Conservation (phyloP, 169 alveolate species). For the Plasmodium fragile region DNA sequence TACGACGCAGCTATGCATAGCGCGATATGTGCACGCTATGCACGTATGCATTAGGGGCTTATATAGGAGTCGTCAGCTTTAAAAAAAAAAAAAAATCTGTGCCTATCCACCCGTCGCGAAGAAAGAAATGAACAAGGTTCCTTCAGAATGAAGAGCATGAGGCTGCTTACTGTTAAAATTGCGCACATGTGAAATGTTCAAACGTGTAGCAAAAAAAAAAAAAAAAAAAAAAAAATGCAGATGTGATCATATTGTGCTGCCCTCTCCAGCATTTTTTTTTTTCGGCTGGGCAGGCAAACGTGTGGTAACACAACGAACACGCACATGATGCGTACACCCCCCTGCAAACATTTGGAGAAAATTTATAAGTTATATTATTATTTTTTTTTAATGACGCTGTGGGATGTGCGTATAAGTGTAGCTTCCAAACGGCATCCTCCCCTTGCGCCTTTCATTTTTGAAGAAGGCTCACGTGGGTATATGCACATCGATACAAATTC, state of each 20-base stretch:
- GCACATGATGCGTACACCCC: neutral
- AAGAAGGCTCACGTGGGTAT: neutral
- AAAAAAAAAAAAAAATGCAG: neutral
- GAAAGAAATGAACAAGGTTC: neutral
- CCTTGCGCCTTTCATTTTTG: neutral
- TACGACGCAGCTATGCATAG: neutral
- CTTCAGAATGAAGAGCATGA: neutral
- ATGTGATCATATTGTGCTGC: neutral
- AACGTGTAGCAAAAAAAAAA: neutral
- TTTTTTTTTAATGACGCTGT: neutral
- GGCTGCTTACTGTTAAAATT: neutral
- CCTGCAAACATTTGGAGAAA: neutral
- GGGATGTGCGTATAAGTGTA: neutral
- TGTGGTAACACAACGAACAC: neutral
- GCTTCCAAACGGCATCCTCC: neutral
- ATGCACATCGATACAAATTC: neutral
- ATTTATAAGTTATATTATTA: neutral
- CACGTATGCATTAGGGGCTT: neutral
- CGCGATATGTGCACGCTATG: neutral
- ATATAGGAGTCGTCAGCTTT: neutral
- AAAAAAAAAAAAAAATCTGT: no score
- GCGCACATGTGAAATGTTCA: neutral
- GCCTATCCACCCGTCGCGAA: neutral
- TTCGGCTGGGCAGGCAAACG: neutral
- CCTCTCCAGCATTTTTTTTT: neutral